These are phyloP conservation scores for Prunus davidiana DNA, from an alignment of 306 rosid species.

Conservation along the genomic window DNA sequence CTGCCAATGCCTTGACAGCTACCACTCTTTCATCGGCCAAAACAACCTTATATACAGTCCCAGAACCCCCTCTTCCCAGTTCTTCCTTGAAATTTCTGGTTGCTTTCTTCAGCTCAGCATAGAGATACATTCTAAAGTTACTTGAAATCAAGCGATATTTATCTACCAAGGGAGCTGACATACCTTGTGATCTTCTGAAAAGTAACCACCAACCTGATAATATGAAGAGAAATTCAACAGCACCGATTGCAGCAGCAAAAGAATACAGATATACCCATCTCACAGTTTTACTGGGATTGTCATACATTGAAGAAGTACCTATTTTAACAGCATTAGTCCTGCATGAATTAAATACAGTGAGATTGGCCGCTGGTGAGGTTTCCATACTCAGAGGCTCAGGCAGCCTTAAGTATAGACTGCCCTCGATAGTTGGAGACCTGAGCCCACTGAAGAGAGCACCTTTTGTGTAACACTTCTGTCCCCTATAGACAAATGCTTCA, in stretches of 20 bases:
- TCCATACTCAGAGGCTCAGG: constrained; percentile 13
- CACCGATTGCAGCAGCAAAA: neutral
- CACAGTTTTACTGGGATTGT: neutral
- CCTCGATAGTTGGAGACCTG: constrained; percentile 17
- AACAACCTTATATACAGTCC: constrained; percentile 37
- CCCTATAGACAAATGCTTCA: constrained; percentile 33
- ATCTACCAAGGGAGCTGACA: neutral
- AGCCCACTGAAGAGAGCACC: constrained; percentile 24
- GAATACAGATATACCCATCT: constrained; percentile 7
- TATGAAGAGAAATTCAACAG: neutral
- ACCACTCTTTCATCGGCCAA: constrained; percentile 23
- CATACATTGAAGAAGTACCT: neutral
- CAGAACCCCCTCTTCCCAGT: constrained; percentile 44
- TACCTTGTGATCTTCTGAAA: constrained; percentile 20
- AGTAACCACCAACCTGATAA: neutral
- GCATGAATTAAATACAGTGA: neutral
- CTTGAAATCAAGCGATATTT: neutral
- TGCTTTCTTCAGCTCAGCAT: constrained; percentile 39
- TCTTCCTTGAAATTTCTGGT: constrained; percentile 41
- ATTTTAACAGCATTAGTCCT: neutral
- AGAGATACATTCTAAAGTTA: constrained; percentile 20
- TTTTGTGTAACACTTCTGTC: constrained; percentile 30
- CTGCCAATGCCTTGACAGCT: constrained; percentile 36
- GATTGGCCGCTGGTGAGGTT: neutral
- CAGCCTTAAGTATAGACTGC: constrained; percentile 29